phyloP scores from a whole-genome alignment of 495 filamentous ascomycete genomes.

The Penicillium flavigenum region DNA sequence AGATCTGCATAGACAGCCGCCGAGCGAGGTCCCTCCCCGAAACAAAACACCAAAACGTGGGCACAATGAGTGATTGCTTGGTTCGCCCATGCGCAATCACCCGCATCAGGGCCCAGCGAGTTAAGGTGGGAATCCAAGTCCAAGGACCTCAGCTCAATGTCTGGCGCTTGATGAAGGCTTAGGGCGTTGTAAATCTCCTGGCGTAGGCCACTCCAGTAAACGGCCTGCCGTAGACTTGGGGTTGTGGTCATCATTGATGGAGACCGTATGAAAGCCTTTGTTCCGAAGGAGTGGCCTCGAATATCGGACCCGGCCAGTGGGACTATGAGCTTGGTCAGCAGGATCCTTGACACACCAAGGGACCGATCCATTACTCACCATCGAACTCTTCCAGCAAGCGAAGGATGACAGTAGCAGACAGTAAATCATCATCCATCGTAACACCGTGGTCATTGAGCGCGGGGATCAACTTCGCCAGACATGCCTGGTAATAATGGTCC shows the following conservation, averaged over 20 bases:
- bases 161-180: constrained; percentile 28
- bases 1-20: constrained; percentile 22
- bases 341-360: neutral
- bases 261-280: constrained; percentile 27
- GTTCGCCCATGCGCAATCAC: constrained; percentile 29
- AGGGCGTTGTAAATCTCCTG: constrained; percentile 31
- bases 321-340: constrained; percentile 19
- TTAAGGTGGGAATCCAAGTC: constrained; percentile 26
- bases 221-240: constrained; percentile 27
- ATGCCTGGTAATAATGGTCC: constrained; percentile 50
- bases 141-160: constrained; percentile 28
- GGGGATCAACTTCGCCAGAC: constrained; percentile 50
- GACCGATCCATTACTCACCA: constrained; percentile 32
- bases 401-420: constrained; percentile 61
- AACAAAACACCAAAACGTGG: constrained; percentile 27
- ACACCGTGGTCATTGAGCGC: constrained; percentile 48
- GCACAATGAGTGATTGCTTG: constrained; percentile 31
- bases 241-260: constrained; percentile 24
- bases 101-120: constrained; percentile 19
- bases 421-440: constrained; percentile 54
- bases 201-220: constrained; percentile 30
- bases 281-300: constrained; percentile 30
- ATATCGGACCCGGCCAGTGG: constrained; percentile 32
- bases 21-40: constrained; percentile 21
- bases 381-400: constrained; percentile 62